Base-by-base conservation (phyloP, 495 filamentous ascomycete species). In the Daldinia decipiens region DNA sequence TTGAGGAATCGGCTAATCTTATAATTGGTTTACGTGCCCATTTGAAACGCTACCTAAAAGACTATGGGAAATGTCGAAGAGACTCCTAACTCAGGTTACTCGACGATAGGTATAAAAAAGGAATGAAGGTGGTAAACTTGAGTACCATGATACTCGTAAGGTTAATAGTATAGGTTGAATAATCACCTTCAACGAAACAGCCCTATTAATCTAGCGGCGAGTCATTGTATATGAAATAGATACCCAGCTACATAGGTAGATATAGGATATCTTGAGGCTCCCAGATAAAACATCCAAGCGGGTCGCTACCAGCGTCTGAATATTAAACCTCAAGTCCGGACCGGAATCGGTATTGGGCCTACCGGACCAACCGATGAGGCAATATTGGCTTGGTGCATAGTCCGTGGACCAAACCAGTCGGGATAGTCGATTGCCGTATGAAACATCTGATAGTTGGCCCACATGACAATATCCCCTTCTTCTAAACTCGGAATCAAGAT, bases 351-450 rank as follows among this genome's bases (percentile, higher is more conserved):
- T 45, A 45, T 19, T n/a, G 70, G 70, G 17, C 70, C 70, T 3
- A 70, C 27, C 11, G 66, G 70, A 34, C 51, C 51, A 43, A 53
- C 40, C 8, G 70, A 73, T 7, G 70, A 73, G 53, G 60, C 70
- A 34, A 80, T 79, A 40, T 80, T 79, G 27, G 77, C 78, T 56
- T 80, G 78, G 40, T 80, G 78, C 78, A 80, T 80, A 24, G 78
- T 72, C n/a, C 78, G 39, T 19, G 78, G 70, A 2, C 78, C 77
- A 27, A 74, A 74, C 13, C 55, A 67, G 21, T 66, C 62, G 5
- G 78, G 75, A 64, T 79, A 80, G 55, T 80, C 78, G 50, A 80
- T 67, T n/a, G 77, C 77, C 3, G 78, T 78, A 60, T 79, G 76
- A 54, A 78, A 78, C 57, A 77, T 57, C 50, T 76, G 73, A 36